Evolutionary conservation across 768 basidiomycete species (phyloP).

Genomic region (Antrodiella citrinella): DNA sequence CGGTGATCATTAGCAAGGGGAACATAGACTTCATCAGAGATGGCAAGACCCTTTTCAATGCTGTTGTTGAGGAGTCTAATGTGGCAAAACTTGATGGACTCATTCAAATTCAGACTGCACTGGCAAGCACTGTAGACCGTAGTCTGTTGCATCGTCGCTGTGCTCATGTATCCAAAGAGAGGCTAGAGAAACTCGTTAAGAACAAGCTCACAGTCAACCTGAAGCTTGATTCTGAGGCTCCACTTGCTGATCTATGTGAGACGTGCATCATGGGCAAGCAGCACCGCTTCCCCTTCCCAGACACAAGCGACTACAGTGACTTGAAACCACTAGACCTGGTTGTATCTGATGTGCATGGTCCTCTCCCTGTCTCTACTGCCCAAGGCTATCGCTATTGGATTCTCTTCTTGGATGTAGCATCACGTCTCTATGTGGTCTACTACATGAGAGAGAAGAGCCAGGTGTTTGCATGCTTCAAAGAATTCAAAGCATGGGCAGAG

Average conservation of each 20-base stretch:
- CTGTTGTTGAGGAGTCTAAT: no score
- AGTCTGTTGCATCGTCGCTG: slow-evolving; percentile 19
- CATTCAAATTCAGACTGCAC: no score
- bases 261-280: slow-evolving; percentile 21
- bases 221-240: neutral
- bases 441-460: slow-evolving; percentile 17
- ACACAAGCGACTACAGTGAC: neutral
- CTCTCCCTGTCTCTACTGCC: slow-evolving; percentile 5
- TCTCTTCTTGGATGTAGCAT: slow-evolving; percentile 4
- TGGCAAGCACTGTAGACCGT: no score
- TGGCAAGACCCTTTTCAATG: no score
- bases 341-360: neutral
- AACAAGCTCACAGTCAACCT: neutral
- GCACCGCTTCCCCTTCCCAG: slow-evolving; percentile 7
- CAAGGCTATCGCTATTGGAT: slow-evolving; percentile 10
- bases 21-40: no score
- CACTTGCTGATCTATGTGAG: slow-evolving; percentile 6
- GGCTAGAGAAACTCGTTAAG: neutral
- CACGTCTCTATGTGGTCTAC: slow-evolving; percentile 5
- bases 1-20: no score
- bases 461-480: slow-evolving; percentile 18
- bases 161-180: slow-evolving; percentile 8
- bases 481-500: slow-evolving; percentile 24
- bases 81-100: no score
- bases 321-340: neutral